These are phyloP conservation scores for Ploettnerulaceae sp. DNA, from an alignment of 2,329 filamentous ascomycete species.

Conservation along the genomic window DNA sequence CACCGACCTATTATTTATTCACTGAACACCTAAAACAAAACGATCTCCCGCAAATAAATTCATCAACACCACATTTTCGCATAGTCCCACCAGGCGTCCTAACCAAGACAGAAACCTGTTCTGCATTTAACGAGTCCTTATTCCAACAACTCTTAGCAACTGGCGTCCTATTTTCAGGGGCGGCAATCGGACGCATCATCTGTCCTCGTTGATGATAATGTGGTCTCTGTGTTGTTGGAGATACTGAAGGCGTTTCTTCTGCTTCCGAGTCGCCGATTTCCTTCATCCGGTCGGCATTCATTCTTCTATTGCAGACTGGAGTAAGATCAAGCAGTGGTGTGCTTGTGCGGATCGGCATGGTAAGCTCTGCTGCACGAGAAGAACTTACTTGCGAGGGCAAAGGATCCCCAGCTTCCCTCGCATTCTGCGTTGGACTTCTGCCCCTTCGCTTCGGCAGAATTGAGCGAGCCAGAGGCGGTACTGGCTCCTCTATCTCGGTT, in stretches of 20 bases:
- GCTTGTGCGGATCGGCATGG: constrained; percentile 7
- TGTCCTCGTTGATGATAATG: constrained; percentile 3
- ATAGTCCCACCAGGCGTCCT: constrained; percentile 47
- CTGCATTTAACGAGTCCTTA: constrained; percentile 6
- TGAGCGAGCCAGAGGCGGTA: background rate
- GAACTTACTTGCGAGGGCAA: background rate
- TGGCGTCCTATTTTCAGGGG: background rate
- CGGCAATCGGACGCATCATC: background rate
- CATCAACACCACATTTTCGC: constrained; percentile 50
- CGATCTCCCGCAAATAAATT: constrained; percentile 50
- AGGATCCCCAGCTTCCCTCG: background rate
- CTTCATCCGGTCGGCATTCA: background rate
- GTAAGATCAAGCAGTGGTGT: constrained; percentile 28
- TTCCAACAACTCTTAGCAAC: constrained; percentile 11
- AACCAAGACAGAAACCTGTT: constrained; percentile 24
- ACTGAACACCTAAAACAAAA: constrained; percentile 54
- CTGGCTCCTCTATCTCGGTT: constrained; percentile 2
- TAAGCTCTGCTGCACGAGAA: background rate
- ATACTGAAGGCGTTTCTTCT: constrained; percentile 10
- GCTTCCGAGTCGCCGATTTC: constrained; percentile 20
- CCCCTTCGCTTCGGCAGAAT: constrained; percentile 5
- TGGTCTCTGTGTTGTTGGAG: background rate
- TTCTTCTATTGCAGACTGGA: constrained; percentile 15
- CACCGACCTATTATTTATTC: no score
- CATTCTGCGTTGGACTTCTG: background rate